These are phyloP conservation scores for Barnettozyma wickerhamii DNA, from an alignment of 805 yeast species.

Conservation along the genomic window DNA sequence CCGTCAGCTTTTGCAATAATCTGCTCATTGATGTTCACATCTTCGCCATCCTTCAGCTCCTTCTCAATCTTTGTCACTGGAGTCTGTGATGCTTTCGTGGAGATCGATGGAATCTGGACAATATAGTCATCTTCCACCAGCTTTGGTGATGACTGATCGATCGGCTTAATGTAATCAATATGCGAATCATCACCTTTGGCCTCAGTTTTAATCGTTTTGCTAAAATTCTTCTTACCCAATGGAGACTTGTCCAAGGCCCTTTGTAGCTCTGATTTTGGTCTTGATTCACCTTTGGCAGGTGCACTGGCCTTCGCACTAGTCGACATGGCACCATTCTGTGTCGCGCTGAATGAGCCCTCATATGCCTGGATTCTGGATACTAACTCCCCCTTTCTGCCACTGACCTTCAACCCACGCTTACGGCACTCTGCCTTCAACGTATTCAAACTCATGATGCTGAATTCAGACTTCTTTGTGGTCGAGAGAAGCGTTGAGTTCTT, in stretches of 20 bases:
- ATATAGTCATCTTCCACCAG: conserved; percentile 45
- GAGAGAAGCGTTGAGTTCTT: conserved; percentile 25
- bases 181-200: conserved; percentile 57
- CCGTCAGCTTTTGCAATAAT: conserved; percentile 25
- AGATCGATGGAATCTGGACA: conserved; percentile 39
- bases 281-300: conserved; percentile 7
- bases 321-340: conserved; percentile 2
- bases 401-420: conserved; percentile 51
- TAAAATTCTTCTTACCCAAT: conserved; percentile 4
- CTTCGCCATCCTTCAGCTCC: conserved; percentile 9
- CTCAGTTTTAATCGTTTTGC: conserved; percentile 19
- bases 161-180: conserved; percentile 48
- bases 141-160: conserved; percentile 32
- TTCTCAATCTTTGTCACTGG: conserved; percentile 27
- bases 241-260: conserved; percentile 1
- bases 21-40: conserved; percentile 13
- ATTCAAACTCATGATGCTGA: conserved; percentile 43
- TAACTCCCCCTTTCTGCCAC: conserved; percentile 60
- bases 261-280: background rate
- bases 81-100: conserved; percentile 43
- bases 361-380: conserved; percentile 31
- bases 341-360: conserved; percentile 18
- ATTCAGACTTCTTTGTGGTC: conserved; percentile 23
- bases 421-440: conserved; percentile 56
- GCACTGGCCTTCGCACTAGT: conserved; percentile 18